phyloP scores from a whole-genome alignment of 2,329 filamentous ascomycete genomes.

The Neonectria coccinea region DNA sequence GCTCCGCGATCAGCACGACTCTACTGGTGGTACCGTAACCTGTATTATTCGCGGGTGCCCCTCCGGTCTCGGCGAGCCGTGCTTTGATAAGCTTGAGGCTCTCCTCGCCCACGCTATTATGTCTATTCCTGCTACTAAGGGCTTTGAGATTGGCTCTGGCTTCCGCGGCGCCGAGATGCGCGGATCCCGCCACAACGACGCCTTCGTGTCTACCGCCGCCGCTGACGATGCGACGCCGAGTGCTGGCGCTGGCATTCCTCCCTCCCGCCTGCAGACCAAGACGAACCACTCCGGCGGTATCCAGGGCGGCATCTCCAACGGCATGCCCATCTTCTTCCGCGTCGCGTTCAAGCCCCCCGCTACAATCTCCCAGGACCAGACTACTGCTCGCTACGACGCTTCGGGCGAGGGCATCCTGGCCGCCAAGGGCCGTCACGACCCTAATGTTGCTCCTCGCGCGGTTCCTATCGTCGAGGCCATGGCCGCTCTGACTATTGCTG shows the following conservation, averaged over 20 bases:
- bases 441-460: slow-evolving; percentile 88
- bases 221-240: slow-evolving; percentile 58
- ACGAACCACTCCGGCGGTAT: slow-evolving; percentile 96
- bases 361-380: slow-evolving; percentile 89
- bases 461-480: slow-evolving; percentile 91
- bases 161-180: slow-evolving; percentile 87
- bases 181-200: slow-evolving; percentile 89
- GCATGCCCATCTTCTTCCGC: slow-evolving; percentile 91
- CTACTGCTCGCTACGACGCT: slow-evolving; percentile 82
- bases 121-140: slow-evolving; percentile 92
- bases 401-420: slow-evolving; percentile 78
- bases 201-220: slow-evolving; percentile 55
- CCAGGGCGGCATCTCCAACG: slow-evolving; percentile 94
- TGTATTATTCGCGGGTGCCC: slow-evolving; percentile 91
- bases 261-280: slow-evolving; percentile 74
- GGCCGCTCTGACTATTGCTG: slow-evolving; percentile 87
- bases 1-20: slow-evolving; percentile 82
- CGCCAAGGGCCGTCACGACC: slow-evolving; percentile 93
- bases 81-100: slow-evolving; percentile 94
- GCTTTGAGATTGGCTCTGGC: slow-evolving; percentile 92
- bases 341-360: slow-evolving; percentile 94
- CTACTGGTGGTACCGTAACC: slow-evolving; percentile 92
- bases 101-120: slow-evolving; percentile 92
- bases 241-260: slow-evolving; percentile 57
- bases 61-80: slow-evolving; percentile 87